Evolutionary conservation across 768 basidiomycete genomes (phyloP).

Genomic region (Lactifluus echinatus): DNA sequence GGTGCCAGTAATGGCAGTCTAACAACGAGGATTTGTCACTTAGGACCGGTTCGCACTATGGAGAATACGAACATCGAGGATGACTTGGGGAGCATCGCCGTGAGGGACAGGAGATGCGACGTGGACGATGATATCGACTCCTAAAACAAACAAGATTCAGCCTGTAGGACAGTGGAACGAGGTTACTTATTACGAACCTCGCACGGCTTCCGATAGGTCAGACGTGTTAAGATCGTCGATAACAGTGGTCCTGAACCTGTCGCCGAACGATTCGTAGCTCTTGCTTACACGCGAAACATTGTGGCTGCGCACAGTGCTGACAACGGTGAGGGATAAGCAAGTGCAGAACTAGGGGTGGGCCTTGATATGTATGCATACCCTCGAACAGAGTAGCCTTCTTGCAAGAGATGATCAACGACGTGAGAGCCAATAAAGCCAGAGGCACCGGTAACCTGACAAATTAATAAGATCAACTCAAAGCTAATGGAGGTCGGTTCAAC

Average conservation of each 20-base stretch:
- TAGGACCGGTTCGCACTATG: not conserved
- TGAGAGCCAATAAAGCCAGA: conserved; percentile 31
- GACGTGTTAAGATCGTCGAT: conserved; percentile 21
- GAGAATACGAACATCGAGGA: conserved; percentile 8
- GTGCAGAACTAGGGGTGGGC: too few relatives aligned
- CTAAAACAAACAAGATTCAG: not conserved
- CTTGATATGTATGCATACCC: conserved; percentile 26
- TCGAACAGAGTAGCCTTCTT: conserved; percentile 42
- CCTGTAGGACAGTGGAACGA: too few relatives aligned
- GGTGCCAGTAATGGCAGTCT: conserved; percentile 14
- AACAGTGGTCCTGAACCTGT: conserved; percentile 16
- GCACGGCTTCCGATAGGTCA: conserved; percentile 19
- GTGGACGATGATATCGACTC: conserved; percentile 16
- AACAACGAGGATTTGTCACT: not conserved
- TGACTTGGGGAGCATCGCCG: conserved; percentile 5
- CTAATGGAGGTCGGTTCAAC: not conserved
- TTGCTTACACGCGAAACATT: conserved; percentile 15
- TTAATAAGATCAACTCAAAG: not conserved
- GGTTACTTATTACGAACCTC: conserved; percentile 15
- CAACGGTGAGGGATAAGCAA: not conserved
- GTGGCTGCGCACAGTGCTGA: conserved; percentile 20
- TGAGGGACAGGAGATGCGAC: conserved; percentile 13
- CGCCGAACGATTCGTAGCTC: conserved; percentile 16
- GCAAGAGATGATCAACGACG: conserved; percentile 29
- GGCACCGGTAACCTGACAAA: conserved; percentile 34